Conservation (phyloP, 1,284 basidiomycete genomes). For the Trichosporon sp. region DNA sequence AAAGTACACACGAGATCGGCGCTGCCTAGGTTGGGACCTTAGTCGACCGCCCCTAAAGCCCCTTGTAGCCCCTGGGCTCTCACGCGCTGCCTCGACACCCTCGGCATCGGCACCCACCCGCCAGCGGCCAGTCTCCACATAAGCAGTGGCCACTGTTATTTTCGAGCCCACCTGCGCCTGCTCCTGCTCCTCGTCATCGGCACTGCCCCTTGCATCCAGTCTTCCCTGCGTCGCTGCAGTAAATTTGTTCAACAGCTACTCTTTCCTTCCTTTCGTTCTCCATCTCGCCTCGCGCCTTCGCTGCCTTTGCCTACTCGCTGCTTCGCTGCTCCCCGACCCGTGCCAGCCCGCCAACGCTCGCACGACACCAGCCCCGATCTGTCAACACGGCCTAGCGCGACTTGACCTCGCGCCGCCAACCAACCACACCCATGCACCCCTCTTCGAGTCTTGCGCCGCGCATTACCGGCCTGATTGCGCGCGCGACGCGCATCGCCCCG, state of each 20-base stretch:
- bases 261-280: neutral
- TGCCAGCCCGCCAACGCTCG: neutral
- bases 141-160: neutral
- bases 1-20: neutral
- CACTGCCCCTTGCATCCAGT: too few relatives aligned
- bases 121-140: neutral
- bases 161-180: neutral
- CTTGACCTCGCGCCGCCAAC: neutral
- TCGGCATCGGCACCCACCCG: neutral
- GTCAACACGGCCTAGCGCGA: neutral
- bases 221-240: neutral
- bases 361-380: neutral
- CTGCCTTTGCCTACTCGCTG: neutral
- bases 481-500: neutral
- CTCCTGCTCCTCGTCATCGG: neutral
- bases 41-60: neutral
- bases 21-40: neutral
- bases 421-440: constrained; percentile 18
- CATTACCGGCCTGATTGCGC: constrained; percentile 11
- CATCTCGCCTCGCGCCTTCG: neutral
- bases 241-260: neutral
- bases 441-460: constrained; percentile 22
- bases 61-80: neutral
- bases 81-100: neutral
- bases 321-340: too few relatives aligned